Conservation (phyloP, 192 early-diverging fungal species). For the Paraglomus brasilianum region DNA sequence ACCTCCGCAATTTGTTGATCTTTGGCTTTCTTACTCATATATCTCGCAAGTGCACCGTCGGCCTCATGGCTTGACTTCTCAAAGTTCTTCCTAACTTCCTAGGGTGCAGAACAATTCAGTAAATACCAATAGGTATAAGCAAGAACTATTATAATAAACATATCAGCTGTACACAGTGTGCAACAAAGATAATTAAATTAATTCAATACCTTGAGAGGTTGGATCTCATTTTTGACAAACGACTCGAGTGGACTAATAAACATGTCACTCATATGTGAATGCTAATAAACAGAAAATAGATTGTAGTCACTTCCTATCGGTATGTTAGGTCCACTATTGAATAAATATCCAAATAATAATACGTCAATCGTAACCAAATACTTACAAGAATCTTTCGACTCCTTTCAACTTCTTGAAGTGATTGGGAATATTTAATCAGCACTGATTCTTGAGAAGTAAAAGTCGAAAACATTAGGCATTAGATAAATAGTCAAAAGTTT, state of each 20-base stretch:
- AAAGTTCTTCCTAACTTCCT: slow-evolving; percentile 61
- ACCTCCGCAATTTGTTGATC: slow-evolving; percentile 60
- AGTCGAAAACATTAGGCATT: background rate
- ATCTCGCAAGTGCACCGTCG: slow-evolving; percentile 55
- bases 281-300: slow-evolving; percentile 34
- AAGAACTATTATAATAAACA: background rate
- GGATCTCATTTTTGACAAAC: slow-evolving; percentile 54
- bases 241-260: slow-evolving; percentile 68
- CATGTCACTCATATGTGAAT: slow-evolving; percentile 65
- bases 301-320: background rate
- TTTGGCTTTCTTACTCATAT: slow-evolving; percentile 60
- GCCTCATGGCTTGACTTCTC: slow-evolving; percentile 62
- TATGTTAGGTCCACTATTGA: too few relatives aligned
- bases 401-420: slow-evolving; percentile 56
- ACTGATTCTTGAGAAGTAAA: slow-evolving; percentile 40
- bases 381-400: slow-evolving; percentile 54
- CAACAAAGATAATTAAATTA: slow-evolving; percentile 20
- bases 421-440: slow-evolving; percentile 51
- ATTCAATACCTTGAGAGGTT: slow-evolving; percentile 50
- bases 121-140: background rate
- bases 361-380: background rate
- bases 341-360: too few relatives aligned
- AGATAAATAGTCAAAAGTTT: background rate
- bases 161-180: background rate
- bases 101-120: background rate